A percentile compares a stretch with the other conserved stretches of the same genome.
Evolutionary conservation across 1,139 yeast genomes (phyloP).

Genomic region (Debaryomyces subglobosus): DNA sequence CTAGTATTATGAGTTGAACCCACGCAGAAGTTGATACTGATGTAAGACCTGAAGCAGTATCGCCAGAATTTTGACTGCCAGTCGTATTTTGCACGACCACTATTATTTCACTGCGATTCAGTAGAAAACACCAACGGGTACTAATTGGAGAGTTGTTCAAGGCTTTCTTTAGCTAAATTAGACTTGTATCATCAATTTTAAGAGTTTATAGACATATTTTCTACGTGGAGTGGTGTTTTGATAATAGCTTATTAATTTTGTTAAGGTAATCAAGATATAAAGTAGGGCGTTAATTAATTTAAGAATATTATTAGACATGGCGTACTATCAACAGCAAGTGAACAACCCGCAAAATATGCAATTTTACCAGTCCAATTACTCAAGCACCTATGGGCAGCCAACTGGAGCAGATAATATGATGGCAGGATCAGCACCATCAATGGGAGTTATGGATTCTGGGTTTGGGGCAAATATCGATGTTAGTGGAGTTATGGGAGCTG

Average conservation of each 20-base stretch:
- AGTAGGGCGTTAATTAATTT: background rate
- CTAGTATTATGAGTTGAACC: too few species aligned
- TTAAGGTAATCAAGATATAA: background rate
- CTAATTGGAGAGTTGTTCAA: background rate
- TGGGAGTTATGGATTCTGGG: constrained; percentile 46
- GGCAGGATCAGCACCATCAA: constrained; percentile 15
- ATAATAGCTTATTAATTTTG: background rate
- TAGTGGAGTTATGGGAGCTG: constrained; percentile 52
- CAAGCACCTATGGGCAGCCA: constrained; percentile 31
- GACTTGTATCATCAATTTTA: background rate
- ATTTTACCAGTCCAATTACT: constrained; percentile 48
- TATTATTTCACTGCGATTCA: background rate
- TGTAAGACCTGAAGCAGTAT: too few species aligned
- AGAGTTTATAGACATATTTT: background rate
- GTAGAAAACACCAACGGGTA: background rate
- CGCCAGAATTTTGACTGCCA: background rate
- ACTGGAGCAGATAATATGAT: constrained; percentile 17
- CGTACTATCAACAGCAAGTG: constrained; percentile 43
- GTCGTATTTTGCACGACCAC: background rate
- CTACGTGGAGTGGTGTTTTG: background rate
- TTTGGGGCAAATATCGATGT: constrained; percentile 46
- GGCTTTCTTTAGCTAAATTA: background rate
- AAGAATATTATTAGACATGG: constrained; percentile 25
- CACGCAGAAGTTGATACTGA: too few species aligned
- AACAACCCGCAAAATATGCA: constrained; percentile 45